These are phyloP conservation scores for Aspergillus luchuensis DNA, from an alignment of 2,329 filamentous ascomycete species.

Conservation along the genomic window DNA sequence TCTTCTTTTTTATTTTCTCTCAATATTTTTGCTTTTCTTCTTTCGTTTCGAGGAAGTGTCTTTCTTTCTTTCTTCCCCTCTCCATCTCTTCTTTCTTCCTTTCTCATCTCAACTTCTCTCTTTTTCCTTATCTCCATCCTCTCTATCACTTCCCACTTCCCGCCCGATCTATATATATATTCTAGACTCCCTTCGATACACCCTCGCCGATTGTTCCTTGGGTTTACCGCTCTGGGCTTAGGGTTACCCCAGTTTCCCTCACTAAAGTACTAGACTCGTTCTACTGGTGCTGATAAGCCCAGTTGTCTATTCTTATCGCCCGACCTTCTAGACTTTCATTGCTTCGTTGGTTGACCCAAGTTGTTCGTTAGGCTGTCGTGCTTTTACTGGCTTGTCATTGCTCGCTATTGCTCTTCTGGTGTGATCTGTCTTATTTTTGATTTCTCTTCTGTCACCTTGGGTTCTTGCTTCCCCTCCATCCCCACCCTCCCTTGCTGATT, in stretches of 20 bases:
- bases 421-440: not conserved
- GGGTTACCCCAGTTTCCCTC: conserved; percentile 10
- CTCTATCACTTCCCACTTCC: conserved; percentile 6
- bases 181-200: not conserved
- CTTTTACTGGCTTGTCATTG: conserved; percentile 11
- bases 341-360: not conserved
- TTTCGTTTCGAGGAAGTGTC: not conserved
- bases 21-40: not conserved
- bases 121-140: conserved; percentile 12
- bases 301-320: conserved; percentile 18
- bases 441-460: not conserved
- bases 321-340: conserved; percentile 14
- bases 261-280: no score
- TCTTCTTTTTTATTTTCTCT: conserved; percentile 10
- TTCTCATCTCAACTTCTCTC: conserved; percentile 10
- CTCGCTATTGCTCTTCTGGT: not conserved
- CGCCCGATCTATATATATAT: not conserved
- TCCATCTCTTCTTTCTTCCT: conserved; percentile 12
- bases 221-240: conserved; percentile 16
- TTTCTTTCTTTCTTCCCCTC: conserved; percentile 10
- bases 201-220: conserved; percentile 2
- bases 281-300: conserved; percentile 12
- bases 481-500: not conserved
- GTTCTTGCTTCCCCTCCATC: not conserved
- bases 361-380: not conserved